These are phyloP conservation scores for Colletotrichum spinosum DNA, from an alignment of 2,329 filamentous ascomycete species.

Conservation along the genomic window DNA sequence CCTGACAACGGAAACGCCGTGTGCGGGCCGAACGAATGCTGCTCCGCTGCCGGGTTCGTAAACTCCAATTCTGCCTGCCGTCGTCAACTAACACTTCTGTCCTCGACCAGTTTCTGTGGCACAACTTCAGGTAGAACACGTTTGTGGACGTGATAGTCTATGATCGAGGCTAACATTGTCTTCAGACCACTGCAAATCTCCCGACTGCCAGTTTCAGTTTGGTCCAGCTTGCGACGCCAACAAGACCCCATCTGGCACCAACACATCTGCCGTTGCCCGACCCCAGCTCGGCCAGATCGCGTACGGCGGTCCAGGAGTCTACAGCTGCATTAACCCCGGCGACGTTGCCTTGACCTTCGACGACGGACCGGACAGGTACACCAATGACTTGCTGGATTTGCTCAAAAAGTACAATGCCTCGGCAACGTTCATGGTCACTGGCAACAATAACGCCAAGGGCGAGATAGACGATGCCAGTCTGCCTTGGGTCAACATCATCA, in stretches of 20 bases:
- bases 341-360: constrained; percentile 60
- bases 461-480: constrained; percentile 55
- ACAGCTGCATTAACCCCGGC: constrained; percentile 36
- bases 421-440: constrained; percentile 57
- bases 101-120: constrained; percentile 21
- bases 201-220: constrained; percentile 65
- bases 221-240: constrained; percentile 66
- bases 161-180: not conserved
- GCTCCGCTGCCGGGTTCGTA: constrained; percentile 42
- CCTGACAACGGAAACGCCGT: constrained; percentile 39
- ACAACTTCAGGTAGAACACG: constrained; percentile 19
- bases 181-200: constrained; percentile 59
- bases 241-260: constrained; percentile 57
- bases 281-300: constrained; percentile 59
- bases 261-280: constrained; percentile 61
- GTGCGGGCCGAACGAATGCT: constrained; percentile 43
- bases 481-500: constrained; percentile 50
- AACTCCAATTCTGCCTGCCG: constrained; percentile 41
- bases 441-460: constrained; percentile 59
- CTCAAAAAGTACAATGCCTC: constrained; percentile 46
- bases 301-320: constrained; percentile 57
- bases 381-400: constrained; percentile 53
- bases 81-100: constrained; percentile 37
- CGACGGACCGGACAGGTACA: constrained; percentile 58
- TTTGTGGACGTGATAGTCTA: not conserved